A percentile compares a stretch with the other conserved stretches of the same genome.
Conservation (phyloP, 106 monocot species). For the Acanthochlamys bracteata region DNA sequence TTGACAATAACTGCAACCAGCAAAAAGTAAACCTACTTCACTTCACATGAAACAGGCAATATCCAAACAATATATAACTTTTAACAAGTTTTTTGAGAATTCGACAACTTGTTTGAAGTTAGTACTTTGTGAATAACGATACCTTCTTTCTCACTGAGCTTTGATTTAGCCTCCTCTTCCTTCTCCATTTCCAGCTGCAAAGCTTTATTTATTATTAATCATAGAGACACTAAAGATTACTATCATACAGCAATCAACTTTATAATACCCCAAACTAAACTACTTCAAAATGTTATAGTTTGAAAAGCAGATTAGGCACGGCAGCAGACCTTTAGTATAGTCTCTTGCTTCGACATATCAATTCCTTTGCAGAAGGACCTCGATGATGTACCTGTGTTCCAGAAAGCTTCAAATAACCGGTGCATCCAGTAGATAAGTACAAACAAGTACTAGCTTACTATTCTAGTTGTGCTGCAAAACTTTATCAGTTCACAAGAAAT, state of each 20-base stretch:
- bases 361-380: constrained; percentile 82
- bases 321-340: constrained; percentile 45
- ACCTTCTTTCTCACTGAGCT: constrained; percentile 17
- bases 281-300: too few species aligned
- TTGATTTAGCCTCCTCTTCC: constrained; percentile 19
- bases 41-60: neutral
- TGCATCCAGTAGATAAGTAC: neutral
- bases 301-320: neutral
- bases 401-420: neutral
- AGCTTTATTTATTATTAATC: neutral
- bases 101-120: too few species aligned
- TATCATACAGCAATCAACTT: too few species aligned
- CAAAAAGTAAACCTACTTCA: neutral
- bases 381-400: constrained; percentile 62
- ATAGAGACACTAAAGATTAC: too few species aligned
- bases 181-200: constrained; percentile 47
- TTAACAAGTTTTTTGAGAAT: neutral
- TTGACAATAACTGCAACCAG: constrained; percentile 20
- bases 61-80: neutral
- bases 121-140: too few species aligned
- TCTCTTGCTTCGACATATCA: constrained; percentile 88
- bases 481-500: too few species aligned
- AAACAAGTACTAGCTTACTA: too few species aligned
- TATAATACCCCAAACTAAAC: too few species aligned
- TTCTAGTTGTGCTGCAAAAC: too few species aligned